Conservation (phyloP, 495 filamentous ascomycete genomes). For the Chaetomidium leptoderma region DNA sequence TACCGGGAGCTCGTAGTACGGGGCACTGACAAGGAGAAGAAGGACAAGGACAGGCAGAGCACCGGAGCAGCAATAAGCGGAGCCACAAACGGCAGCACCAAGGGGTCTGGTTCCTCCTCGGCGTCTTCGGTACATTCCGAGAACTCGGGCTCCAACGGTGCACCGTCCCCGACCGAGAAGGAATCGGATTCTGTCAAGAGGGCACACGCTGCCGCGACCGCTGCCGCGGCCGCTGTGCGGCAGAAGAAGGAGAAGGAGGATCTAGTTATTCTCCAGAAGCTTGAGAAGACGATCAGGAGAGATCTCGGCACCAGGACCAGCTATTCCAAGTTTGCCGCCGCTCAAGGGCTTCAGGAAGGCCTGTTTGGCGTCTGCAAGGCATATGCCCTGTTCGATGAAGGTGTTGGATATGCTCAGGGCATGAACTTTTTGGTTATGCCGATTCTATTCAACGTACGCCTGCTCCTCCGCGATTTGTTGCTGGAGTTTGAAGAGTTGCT, state of each 20-base stretch:
- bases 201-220: constrained; percentile 59
- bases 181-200: constrained; percentile 63
- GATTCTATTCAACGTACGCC: constrained; percentile 85
- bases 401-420: constrained; percentile 93
- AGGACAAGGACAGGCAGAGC: constrained; percentile 61
- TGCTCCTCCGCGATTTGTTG: too few relatives aligned
- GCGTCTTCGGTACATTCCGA: constrained; percentile 81
- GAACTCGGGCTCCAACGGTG: constrained; percentile 60
- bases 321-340: constrained; percentile 88
- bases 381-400: constrained; percentile 92
- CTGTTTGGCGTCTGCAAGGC: constrained; percentile 96
- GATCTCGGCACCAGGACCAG: constrained; percentile 92
- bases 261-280: constrained; percentile 61
- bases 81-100: constrained; percentile 42
- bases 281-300: constrained; percentile 86
- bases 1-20: constrained; percentile 78
- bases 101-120: constrained; percentile 72
- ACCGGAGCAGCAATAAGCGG: constrained; percentile 42
- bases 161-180: constrained; percentile 55
- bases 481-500: background rate
- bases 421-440: constrained; percentile 99
- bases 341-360: constrained; percentile 86
- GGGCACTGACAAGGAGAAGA: constrained; percentile 77
- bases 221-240: constrained; percentile 60
- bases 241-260: constrained; percentile 75